Conservation (phyloP, 2,329 filamentous ascomycete genomes). For the Exutisphaerella laricina region DNA sequence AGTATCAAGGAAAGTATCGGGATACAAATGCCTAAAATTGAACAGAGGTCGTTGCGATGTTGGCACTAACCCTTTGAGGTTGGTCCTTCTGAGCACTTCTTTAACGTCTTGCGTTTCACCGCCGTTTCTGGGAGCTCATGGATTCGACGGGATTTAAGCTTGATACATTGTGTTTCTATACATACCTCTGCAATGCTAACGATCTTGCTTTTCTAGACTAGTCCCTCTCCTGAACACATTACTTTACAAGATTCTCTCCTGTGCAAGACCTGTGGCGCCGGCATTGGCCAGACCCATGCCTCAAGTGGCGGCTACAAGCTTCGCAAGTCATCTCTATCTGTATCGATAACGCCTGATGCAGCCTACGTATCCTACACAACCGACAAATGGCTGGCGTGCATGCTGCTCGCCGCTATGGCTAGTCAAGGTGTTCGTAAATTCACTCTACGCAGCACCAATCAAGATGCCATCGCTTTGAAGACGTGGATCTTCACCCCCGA, state of each 20-base stretch:
- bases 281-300: constrained; percentile 40
- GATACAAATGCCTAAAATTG: constrained; percentile 35
- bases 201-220: too few relatives aligned
- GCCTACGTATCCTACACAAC: constrained; percentile 12
- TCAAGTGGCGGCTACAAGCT: constrained; percentile 39
- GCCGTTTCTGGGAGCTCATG: constrained; percentile 27
- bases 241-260: constrained; percentile 6
- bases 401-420: constrained; percentile 52
- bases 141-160: constrained; percentile 29
- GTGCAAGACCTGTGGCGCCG: constrained; percentile 37
- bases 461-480: constrained; percentile 13
- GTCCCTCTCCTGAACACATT: not conserved
- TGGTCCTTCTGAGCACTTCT: constrained; percentile 19
- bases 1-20: constrained; percentile 26
- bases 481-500: constrained; percentile 59
- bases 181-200: too few relatives aligned
- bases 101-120: constrained; percentile 29
- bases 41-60: constrained; percentile 19
- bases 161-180: constrained; percentile 28
- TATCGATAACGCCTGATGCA: constrained; percentile 14
- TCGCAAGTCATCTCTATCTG: constrained; percentile 26
- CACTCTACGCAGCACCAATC: constrained; percentile 49
- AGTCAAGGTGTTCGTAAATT: constrained; percentile 53
- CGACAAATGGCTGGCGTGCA: constrained; percentile 48
- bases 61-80: constrained; percentile 25